Base-by-base conservation (phyloP, 148 eudicot genomes). In the Chenopodium suecicum region DNA sequence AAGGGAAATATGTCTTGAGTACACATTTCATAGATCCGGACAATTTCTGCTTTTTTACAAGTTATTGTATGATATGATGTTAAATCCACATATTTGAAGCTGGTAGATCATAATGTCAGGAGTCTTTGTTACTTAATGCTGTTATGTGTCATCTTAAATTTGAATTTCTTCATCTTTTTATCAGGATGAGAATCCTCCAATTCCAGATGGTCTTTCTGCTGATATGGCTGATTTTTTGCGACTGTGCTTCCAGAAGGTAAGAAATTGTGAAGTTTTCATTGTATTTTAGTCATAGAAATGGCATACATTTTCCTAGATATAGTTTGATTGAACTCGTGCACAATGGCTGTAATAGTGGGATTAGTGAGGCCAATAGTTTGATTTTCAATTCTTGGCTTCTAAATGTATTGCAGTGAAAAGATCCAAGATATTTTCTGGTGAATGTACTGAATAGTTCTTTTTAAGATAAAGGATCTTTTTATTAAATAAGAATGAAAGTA, bases 121-220 rank as follows among this genome's bases (percentile, higher is more conserved):
- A 67, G 32, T 29, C 1, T 5, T 67, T 67, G 19, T 16, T 5
- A 11, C 54, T 65, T 65, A 65, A 65, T 23, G 69, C 29, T 9
- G 7, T 58, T 20, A 62, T 22, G 25, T 7, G 66, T 20, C 23
- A 20, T 23, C 25, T 7, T 7, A 20, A 62, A 7, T 22, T 20
- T n/a, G 10, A 20, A 20, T 62, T 62, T 62, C 66, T 62, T 62
- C 63, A 14, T 58, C 34, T 70, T 70, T 70, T 17, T 76, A 85
- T 78, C 94, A 96, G 99, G 99, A 96, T 88, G 98, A 94, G 78
- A 87, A 87, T 81, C 99, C 99, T 86, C 99, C 99, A 70, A 94
- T 96, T 79, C 99, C 99, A 50, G 99, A 96, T 83, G 89, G 97
- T 79, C 86, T 96, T 50, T 96, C 99, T 75, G 89, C 92, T 63